Evolutionary conservation across 306 rosid genomes (phyloP), one percentile per base, ranked within the genome.

Genomic region (Elaeagnus macrophylla): DNA sequence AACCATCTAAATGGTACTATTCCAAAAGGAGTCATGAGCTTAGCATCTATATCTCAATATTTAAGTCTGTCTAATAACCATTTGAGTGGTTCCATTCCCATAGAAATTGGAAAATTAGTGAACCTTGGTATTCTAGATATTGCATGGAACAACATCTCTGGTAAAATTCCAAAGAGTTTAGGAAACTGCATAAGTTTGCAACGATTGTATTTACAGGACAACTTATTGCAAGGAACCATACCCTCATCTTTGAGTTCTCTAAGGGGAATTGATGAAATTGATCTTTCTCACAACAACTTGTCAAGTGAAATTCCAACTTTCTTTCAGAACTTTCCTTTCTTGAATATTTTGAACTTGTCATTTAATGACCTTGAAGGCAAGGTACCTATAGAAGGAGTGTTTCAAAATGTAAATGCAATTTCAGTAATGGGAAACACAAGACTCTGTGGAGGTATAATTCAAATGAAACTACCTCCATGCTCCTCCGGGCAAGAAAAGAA

Each of bases 231-330:
- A 0, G 60, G 60, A 13, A 7, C 20, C 37, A 11, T 56, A 39
- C 48, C 60, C 19, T 56, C 10, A 13, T 39, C 60, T 18, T 6
- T 56, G 60, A 16, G 14, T 17, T 56, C 37, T 1, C 1, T 40
- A 10, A 56, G 43, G 19, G 37, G 37, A 32, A 6, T 56, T 17
- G 37, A 0, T 1, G 45, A 56, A 10, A 11, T 56, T 17, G 60
- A 56, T 44, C 60, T 56, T 40, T 56, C 60, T 8, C 37, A 56
- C 13, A 18, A 74, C 59, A 60, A 56, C 12, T 56, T 56, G 9
- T 40, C 48, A 2, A 16, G 48, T 6, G 35, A 39, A 39, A 55
- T 55, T 55, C 60, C 60, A 17, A 4, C 9, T 1, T 39, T n/a
- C 10, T 15, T 54, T 8, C 20, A 54, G 12, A 18, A 25, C 36